phyloP scores from a whole-genome alignment of 1,284 basidiomycete species.

The Sanghuangporus sanghuang region DNA sequence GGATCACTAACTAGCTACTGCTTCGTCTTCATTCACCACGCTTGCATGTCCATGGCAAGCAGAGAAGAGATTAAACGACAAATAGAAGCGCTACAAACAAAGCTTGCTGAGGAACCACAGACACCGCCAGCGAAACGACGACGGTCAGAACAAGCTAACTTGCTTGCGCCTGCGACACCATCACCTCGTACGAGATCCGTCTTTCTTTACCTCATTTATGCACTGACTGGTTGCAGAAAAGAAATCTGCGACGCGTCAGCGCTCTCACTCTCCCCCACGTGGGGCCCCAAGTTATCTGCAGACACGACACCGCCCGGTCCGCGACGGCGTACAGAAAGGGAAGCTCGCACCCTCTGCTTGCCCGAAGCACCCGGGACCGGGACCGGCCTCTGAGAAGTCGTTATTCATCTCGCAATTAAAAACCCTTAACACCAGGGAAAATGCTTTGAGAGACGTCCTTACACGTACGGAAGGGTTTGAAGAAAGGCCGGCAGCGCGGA shows the following conservation, averaged over 20 bases:
- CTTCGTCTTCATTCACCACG: neutral
- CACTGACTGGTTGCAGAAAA: slow-evolving; percentile 7
- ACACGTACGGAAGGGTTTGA: slow-evolving; percentile 20
- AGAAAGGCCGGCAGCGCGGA: slow-evolving; percentile 19
- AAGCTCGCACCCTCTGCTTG: neutral
- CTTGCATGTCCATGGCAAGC: neutral
- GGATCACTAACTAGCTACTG: neutral
- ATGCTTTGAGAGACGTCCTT: slow-evolving; percentile 8
- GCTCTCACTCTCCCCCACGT: neutral
- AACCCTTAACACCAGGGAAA: neutral
- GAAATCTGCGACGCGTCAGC: slow-evolving; percentile 9
- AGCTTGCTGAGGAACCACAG: slow-evolving; percentile 33
- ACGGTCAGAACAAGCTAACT: slow-evolving; percentile 35
- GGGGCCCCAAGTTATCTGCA: neutral
- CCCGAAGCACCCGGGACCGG: neutral
- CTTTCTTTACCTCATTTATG: neutral
- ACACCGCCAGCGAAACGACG: slow-evolving; percentile 43
- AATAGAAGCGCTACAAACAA: slow-evolving; percentile 37
- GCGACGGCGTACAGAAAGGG: neutral
- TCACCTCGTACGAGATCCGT: slow-evolving; percentile 52
- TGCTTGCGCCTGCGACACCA: slow-evolving; percentile 62
- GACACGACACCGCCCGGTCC: neutral
- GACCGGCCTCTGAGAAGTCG: slow-evolving; percentile 2
- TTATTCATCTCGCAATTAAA: slow-evolving; percentile 18
- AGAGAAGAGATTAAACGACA: slow-evolving; percentile 33